Conservation (phyloP, 2,329 filamentous ascomycete genomes). For the Exserohilum turcica region DNA sequence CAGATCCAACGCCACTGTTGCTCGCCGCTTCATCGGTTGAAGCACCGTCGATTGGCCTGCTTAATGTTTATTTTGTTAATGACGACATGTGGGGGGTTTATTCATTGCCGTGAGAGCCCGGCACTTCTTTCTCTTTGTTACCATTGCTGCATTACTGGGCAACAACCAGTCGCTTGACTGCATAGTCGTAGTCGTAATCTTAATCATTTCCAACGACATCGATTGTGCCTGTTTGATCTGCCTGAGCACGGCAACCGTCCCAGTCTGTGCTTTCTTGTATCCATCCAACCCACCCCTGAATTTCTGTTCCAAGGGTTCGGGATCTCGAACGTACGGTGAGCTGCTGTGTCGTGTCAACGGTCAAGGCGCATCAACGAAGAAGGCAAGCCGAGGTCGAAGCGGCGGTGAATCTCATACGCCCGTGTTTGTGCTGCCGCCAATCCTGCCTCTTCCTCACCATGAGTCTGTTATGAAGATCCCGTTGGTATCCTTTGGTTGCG, state of each 20-base stretch:
- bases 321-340: background rate
- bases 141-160: constrained; percentile 10
- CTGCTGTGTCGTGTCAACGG: constrained; percentile 9
- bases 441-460: constrained; percentile 3
- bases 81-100: background rate
- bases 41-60: background rate
- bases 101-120: background rate
- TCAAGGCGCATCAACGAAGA: constrained; percentile 19
- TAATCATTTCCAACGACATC: background rate
- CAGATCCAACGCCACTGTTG: background rate
- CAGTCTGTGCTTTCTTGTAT: constrained; percentile 7
- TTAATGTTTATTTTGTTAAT: constrained; percentile 1
- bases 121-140: background rate
- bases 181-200: constrained; percentile 6
- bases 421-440: constrained; percentile 9
- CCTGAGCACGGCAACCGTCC: too few species aligned
- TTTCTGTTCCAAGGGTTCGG: constrained; percentile 8
- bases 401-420: constrained; percentile 14
- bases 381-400: constrained; percentile 4
- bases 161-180: constrained; percentile 18
- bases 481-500: background rate
- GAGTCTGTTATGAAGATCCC: background rate
- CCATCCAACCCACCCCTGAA: constrained; percentile 6
- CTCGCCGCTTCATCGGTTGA: constrained; percentile 7
- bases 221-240: background rate